Conservation (phyloP, 1,284 basidiomycete species). For the Heterobasidion parviporum region DNA sequence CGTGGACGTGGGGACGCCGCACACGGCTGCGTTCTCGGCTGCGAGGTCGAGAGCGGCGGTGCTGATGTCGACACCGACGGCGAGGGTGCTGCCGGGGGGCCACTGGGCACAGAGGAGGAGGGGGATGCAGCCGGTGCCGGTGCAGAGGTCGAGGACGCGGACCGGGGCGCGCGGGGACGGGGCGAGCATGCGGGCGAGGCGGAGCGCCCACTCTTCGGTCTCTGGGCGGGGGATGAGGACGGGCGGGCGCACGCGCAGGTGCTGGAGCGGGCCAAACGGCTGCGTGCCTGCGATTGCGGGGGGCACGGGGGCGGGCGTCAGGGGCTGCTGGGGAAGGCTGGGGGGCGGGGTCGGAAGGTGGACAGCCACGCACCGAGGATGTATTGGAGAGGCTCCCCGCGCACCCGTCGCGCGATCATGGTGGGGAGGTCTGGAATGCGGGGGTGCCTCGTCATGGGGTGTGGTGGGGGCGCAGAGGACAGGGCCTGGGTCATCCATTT, state of each 20-base stretch:
- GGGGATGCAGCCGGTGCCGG: conserved; percentile 85
- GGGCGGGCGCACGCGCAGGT: conserved; percentile 64
- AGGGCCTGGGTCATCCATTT: conserved; percentile 52
- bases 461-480: conserved; percentile 1
- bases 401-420: conserved; percentile 47
- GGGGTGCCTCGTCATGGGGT: background rate
- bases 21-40: conserved; percentile 48
- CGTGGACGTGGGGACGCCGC: conserved; percentile 28
- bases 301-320: background rate
- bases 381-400: conserved; percentile 84
- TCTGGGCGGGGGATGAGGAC: conserved; percentile 89
- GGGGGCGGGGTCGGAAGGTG: conserved; percentile 6
- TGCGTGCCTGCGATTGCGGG: conserved; percentile 54
- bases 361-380: conserved; percentile 59
- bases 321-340: conserved; percentile 7
- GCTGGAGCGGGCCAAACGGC: conserved; percentile 76
- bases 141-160: conserved; percentile 78
- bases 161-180: conserved; percentile 32
- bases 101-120: conserved; percentile 66
- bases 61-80: conserved; percentile 70
- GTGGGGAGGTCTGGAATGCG: conserved; percentile 22
- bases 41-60: conserved; percentile 63
- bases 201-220: conserved; percentile 76
- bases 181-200: conserved; percentile 37
- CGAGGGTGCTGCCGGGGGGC: conserved; percentile 38